Evolutionary conservation across 805 yeast species (phyloP).

Genomic region (Naumovozyma castellii): DNA sequence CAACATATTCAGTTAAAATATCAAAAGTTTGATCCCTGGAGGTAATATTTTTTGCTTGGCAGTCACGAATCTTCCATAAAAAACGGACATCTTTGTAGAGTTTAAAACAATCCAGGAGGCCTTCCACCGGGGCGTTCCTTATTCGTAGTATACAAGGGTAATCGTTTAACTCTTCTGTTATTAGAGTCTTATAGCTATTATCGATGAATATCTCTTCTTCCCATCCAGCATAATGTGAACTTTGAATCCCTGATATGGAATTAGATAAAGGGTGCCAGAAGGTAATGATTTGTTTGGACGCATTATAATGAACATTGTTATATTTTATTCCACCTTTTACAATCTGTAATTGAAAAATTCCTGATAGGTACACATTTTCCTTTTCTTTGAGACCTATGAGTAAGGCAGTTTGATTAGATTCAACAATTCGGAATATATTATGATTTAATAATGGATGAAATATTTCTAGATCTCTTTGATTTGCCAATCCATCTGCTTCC

Average conservation of each 20-base stretch:
- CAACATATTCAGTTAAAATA: slow-evolving; percentile 7
- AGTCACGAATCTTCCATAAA: slow-evolving; percentile 17
- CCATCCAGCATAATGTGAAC: slow-evolving; percentile 29
- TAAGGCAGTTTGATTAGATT: slow-evolving; percentile 7
- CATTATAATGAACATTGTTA: slow-evolving; percentile 25
- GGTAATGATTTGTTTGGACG: slow-evolving; percentile 13
- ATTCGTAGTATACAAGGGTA: slow-evolving; percentile 19
- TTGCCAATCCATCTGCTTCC: slow-evolving; percentile 1
- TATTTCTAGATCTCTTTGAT: neutral
- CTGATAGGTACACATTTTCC: slow-evolving; percentile 20
- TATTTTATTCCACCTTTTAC: slow-evolving; percentile 28
- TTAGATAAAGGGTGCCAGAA: slow-evolving; percentile 26
- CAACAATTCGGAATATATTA: slow-evolving; percentile 11
- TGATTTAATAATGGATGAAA: slow-evolving; percentile 8
- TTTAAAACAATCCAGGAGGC: slow-evolving; percentile 9
- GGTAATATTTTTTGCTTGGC: slow-evolving; percentile 1
- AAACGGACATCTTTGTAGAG: slow-evolving; percentile 15
- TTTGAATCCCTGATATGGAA: slow-evolving; percentile 21
- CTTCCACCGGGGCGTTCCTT: slow-evolving; percentile 8
- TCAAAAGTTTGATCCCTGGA: slow-evolving; percentile 8
- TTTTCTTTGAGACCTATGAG: slow-evolving; percentile 19
- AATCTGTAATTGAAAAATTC: slow-evolving; percentile 21
- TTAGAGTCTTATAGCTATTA: slow-evolving; percentile 5
- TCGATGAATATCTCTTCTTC: slow-evolving; percentile 13
- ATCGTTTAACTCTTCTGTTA: slow-evolving; percentile 7